phyloP scores from a whole-genome alignment of 2,329 filamentous ascomycete genomes.

The Mycogone perniciosa region DNA sequence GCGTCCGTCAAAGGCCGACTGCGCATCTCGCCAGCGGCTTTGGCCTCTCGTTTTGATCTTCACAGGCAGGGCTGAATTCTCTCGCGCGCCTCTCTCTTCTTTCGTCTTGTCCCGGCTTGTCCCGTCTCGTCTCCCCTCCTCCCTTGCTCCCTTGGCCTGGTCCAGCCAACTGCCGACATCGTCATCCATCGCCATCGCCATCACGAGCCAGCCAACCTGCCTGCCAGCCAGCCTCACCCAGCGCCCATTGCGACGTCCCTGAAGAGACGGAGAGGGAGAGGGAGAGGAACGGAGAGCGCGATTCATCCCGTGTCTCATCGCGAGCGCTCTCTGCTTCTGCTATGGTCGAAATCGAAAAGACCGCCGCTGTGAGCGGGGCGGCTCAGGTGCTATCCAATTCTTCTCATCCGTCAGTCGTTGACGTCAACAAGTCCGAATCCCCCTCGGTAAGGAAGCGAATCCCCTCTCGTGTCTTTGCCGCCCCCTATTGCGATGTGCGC shows the following conservation, averaged over 20 bases:
- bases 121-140: not conserved
- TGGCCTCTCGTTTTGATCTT: too few species aligned
- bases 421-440: conserved; percentile 8
- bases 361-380: conserved; percentile 7
- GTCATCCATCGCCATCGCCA: not conserved
- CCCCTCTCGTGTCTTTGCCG: too few species aligned
- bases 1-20: not conserved
- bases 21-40: too few species aligned
- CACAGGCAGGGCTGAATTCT: too few species aligned
- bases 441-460: conserved; percentile 9
- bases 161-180: not conserved
- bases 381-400: conserved; percentile 11
- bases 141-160: not conserved
- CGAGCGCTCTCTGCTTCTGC: conserved; percentile 2
- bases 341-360: conserved; percentile 12
- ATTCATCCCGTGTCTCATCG: conserved; percentile 3
- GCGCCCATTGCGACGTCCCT: not conserved
- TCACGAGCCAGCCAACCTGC: not conserved
- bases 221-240: not conserved
- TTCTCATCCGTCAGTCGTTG: conserved; percentile 12
- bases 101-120: not conserved
- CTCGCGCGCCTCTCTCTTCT: not conserved
- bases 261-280: not conserved
- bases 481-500: not conserved
- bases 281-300: conserved; percentile 2